A percentile compares a stretch with the other conserved stretches of the same genome.
Evolutionary conservation across 2,329 filamentous ascomycete species (phyloP).

Genomic region (Nannizzia gypsea): DNA sequence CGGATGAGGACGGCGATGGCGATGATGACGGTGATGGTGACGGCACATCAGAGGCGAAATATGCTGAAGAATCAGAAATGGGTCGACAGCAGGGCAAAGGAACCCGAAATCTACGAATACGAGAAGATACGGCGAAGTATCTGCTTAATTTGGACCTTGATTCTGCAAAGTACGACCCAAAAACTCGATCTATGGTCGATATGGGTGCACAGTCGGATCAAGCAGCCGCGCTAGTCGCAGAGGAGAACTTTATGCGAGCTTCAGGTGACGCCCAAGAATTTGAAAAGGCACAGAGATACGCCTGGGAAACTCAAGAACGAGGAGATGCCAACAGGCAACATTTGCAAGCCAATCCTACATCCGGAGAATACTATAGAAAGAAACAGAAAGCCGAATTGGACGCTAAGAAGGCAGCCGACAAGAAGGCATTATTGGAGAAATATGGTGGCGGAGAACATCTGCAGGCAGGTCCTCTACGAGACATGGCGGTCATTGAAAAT

Average conservation of each 20-base stretch:
- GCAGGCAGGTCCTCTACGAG: constrained; percentile 50
- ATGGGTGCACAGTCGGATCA: constrained; percentile 68
- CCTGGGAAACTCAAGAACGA: constrained; percentile 88
- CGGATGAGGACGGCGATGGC: constrained; percentile 37
- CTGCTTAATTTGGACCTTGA: constrained; percentile 88
- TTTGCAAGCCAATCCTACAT: constrained; percentile 91
- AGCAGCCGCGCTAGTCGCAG: constrained; percentile 71
- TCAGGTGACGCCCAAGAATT: constrained; percentile 91
- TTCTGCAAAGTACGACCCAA: constrained; percentile 94
- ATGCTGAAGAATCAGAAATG: constrained; percentile 95
- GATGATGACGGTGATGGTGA: constrained; percentile 42
- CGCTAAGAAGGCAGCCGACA: constrained; percentile 53
- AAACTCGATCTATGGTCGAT: constrained; percentile 83
- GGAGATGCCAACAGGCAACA: constrained; percentile 69
- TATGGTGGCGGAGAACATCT: constrained; percentile 62
- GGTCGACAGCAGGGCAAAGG: constrained; percentile 83
- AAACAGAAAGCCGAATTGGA: constrained; percentile 65
- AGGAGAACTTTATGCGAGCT: constrained; percentile 80
- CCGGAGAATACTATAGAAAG: constrained; percentile 72
- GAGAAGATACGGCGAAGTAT: constrained; percentile 97
- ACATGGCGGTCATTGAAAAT: constrained; percentile 61
- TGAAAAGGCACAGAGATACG: constrained; percentile 75
- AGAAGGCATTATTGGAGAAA: constrained; percentile 62
- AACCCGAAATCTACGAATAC: constrained; percentile 77
- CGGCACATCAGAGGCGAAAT: constrained; percentile 44